These are phyloP conservation scores for Gynostemma pentaphyllum DNA, from an alignment of 306 rosid species.

Conservation along the genomic window DNA sequence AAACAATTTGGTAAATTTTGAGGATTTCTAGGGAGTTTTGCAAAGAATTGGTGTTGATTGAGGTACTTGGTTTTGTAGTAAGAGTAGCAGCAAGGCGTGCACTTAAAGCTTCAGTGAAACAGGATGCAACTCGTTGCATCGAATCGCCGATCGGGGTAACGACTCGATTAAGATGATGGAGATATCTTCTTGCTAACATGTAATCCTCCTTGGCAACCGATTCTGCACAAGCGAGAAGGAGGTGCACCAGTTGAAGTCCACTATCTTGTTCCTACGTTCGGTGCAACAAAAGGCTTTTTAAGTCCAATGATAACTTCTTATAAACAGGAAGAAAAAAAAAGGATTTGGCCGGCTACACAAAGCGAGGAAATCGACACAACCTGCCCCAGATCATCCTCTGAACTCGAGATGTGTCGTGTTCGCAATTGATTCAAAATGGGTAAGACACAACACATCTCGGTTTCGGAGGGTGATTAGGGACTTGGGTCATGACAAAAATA, in stretches of 20 bases:
- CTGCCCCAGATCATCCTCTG: too few species aligned
- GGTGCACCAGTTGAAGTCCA: conserved; percentile 89
- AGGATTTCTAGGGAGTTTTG: conserved; percentile 64
- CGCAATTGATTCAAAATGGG: too few species aligned
- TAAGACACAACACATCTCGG: too few species aligned
- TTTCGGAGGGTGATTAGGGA: too few species aligned
- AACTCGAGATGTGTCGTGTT: too few species aligned
- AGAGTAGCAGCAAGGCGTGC: conserved; percentile 66
- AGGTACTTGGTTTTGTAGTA: conserved; percentile 13
- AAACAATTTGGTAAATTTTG: conserved; percentile 76
- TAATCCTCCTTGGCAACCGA: conserved; percentile 85
- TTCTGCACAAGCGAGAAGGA: conserved; percentile 84
- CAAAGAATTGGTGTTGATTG: conserved; percentile 16
- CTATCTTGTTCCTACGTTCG: conserved; percentile 64
- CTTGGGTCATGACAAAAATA: too few species aligned
- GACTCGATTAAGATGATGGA: conserved; percentile 63
- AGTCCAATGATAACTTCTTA: too few species aligned
- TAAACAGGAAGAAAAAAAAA: not conserved
- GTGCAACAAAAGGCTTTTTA: not conserved
- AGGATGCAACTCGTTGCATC: conserved; percentile 83
- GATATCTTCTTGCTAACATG: conserved; percentile 71
- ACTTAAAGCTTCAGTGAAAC: conserved; percentile 68
- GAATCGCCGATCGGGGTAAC: conserved; percentile 76
- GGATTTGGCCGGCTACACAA: too few species aligned
- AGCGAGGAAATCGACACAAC: too few species aligned